Conservation (phyloP, 371 early-diverging fungal species). For the Mortierella polycephala region DNA sequence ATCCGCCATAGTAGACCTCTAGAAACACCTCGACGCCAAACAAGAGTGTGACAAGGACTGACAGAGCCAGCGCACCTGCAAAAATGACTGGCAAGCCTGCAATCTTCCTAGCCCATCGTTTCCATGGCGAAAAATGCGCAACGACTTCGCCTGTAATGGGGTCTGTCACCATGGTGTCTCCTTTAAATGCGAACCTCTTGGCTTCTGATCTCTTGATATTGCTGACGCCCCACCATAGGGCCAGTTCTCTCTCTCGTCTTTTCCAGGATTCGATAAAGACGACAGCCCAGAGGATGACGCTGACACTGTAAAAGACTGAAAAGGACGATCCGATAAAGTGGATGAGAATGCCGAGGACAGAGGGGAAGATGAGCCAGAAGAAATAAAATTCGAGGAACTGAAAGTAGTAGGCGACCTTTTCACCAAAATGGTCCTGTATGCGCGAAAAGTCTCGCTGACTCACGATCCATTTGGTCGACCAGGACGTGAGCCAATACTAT, state of each 20-base stretch:
- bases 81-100: slow-evolving; percentile 71
- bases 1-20: slow-evolving; percentile 84
- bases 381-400: slow-evolving; percentile 89
- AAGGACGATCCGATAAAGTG: slow-evolving; percentile 67
- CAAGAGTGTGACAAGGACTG: slow-evolving; percentile 70
- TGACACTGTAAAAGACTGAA: slow-evolving; percentile 70
- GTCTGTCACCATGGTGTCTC: slow-evolving; percentile 68
- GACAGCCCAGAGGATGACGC: slow-evolving; percentile 77
- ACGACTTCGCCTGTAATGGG: slow-evolving; percentile 76
- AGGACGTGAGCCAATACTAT: slow-evolving; percentile 77
- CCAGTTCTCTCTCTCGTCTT: slow-evolving; percentile 73
- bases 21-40: slow-evolving; percentile 80
- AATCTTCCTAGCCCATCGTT: slow-evolving; percentile 70
- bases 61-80: slow-evolving; percentile 68
- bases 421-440: slow-evolving; percentile 86
- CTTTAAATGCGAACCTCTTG: slow-evolving; percentile 73
- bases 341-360: slow-evolving; percentile 70
- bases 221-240: slow-evolving; percentile 79
- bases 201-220: slow-evolving; percentile 69
- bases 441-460: slow-evolving; percentile 68
- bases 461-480: slow-evolving; percentile 83
- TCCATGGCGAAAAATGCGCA: slow-evolving; percentile 75
- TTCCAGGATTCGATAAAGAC: slow-evolving; percentile 83
- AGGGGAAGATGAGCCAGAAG: slow-evolving; percentile 73
- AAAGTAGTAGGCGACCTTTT: slow-evolving; percentile 91